These are phyloP conservation scores for Leccinum pellstonianum DNA, from an alignment of 768 basidiomycete species.

Conservation along the genomic window DNA sequence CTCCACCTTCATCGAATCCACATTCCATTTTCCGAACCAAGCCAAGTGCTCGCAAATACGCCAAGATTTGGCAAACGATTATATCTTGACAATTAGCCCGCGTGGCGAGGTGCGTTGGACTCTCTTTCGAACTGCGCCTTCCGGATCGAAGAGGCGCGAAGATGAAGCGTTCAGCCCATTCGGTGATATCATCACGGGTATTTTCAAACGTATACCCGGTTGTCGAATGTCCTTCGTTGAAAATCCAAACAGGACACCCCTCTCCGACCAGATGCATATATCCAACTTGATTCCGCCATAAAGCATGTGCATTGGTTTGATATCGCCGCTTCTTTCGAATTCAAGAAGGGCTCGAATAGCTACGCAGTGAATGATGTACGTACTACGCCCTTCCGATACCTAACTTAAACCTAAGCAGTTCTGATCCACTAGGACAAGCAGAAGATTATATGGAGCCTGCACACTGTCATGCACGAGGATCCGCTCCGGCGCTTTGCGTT, in stretches of 20 bases:
- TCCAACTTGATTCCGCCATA: background rate
- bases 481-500: background rate
- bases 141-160: background rate
- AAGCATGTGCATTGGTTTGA: background rate
- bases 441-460: slow-evolving; percentile 29
- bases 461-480: background rate
- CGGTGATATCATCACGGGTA: background rate
- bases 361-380: background rate
- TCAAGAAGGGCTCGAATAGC: background rate
- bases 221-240: background rate
- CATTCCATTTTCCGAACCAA: background rate
- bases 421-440: slow-evolving; percentile 6
- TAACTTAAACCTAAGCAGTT: background rate
- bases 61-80: background rate
- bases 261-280: background rate
- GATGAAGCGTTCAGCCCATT: background rate
- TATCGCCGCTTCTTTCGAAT: background rate
- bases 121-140: background rate
- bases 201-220: background rate
- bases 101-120: background rate
- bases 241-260: background rate
- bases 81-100: background rate
- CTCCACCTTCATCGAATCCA: background rate
- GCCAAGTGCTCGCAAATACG: background rate
- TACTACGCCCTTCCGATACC: background rate